These are phyloP conservation scores for Fusarium bulbicola DNA, from an alignment of 2,329 filamentous ascomycete species.

Conservation along the genomic window DNA sequence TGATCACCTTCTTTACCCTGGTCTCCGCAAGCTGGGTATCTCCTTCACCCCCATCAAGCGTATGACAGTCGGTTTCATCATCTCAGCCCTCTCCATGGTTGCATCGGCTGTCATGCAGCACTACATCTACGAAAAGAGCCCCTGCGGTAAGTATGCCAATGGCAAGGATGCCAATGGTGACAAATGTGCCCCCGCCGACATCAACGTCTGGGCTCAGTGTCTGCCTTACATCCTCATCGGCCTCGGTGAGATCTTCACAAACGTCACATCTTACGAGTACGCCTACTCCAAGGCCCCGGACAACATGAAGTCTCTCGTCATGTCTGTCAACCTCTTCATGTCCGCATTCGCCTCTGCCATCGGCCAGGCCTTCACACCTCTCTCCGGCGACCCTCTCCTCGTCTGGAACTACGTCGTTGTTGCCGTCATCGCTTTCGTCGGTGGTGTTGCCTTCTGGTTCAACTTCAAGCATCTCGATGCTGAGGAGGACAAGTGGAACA, in stretches of 20 bases:
- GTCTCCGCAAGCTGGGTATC: constrained; percentile 69
- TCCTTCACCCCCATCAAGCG: constrained; percentile 79
- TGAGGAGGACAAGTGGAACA: constrained; percentile 75
- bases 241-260: constrained; percentile 63
- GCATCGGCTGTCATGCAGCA: constrained; percentile 65
- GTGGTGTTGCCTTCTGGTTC: constrained; percentile 73
- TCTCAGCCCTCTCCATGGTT: constrained; percentile 70
- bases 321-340: constrained; percentile 75
- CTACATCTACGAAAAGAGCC: constrained; percentile 70
- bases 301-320: constrained; percentile 83
- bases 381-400: constrained; percentile 71
- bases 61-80: constrained; percentile 75
- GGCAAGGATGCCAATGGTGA: constrained; percentile 10
- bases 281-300: constrained; percentile 80
- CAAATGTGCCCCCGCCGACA: constrained; percentile 62
- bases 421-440: constrained; percentile 69
- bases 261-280: constrained; percentile 73
- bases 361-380: constrained; percentile 72
- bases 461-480: constrained; percentile 71
- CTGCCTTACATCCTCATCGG: constrained; percentile 62
- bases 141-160: constrained; percentile 66
- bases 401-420: constrained; percentile 77
- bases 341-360: constrained; percentile 74
- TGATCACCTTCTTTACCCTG: constrained; percentile 75
- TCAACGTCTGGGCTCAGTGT: constrained; percentile 71